Evolutionary conservation across 352 stramenopile genomes (phyloP).

Genomic region (Phytophthora constricta): DNA sequence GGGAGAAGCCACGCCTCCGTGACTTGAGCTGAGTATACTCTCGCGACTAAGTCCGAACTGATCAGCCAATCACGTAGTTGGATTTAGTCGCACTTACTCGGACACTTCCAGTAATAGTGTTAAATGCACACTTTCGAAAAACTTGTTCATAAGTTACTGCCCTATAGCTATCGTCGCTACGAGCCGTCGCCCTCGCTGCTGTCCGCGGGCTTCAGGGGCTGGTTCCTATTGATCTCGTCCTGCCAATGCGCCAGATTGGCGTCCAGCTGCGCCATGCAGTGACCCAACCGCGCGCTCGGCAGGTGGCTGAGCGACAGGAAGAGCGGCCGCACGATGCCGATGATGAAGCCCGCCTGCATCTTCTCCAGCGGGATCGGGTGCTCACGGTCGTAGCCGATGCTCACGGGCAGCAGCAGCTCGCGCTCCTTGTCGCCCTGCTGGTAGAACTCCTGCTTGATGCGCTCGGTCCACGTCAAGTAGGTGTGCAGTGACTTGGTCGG

Average conservation of each 20-base stretch:
- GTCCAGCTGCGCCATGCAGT: slow-evolving; percentile 75
- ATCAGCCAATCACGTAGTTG: background rate
- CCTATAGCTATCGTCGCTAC: too few relatives aligned
- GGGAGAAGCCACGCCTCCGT: background rate
- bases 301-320: slow-evolving; percentile 68
- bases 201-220: slow-evolving; percentile 20
- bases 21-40: background rate
- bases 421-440: slow-evolving; percentile 95
- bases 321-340: slow-evolving; percentile 89
- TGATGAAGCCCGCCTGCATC: slow-evolving; percentile 94
- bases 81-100: too few relatives aligned
- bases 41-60: background rate
- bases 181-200: background rate
- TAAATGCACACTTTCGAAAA: too few relatives aligned
- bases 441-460: slow-evolving; percentile 95
- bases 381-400: slow-evolving; percentile 90
- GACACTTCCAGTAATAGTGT: too few relatives aligned
- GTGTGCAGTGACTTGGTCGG: slow-evolving; percentile 82
- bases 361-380: slow-evolving; percentile 88
- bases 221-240: slow-evolving; percentile 60
- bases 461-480: slow-evolving; percentile 88
- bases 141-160: background rate
- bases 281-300: slow-evolving; percentile 52
- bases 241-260: slow-evolving; percentile 77
- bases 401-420: slow-evolving; percentile 82